phyloP scores from a whole-genome alignment of 2,329 filamentous ascomycete species.

The Trichoderma brevicompactum region DNA sequence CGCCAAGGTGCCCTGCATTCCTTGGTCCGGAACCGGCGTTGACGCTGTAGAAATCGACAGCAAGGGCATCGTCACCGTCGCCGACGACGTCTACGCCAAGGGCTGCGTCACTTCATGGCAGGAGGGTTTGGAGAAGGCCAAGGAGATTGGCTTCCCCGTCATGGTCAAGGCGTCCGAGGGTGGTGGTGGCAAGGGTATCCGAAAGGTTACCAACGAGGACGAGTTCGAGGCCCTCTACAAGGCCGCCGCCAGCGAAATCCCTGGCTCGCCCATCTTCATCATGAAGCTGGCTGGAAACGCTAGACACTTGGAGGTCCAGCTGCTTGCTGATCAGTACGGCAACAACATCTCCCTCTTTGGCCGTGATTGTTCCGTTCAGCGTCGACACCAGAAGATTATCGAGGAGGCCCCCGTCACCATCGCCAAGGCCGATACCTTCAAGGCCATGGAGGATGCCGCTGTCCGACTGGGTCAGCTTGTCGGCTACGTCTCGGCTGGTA shows the following conservation, averaged over 20 bases:
- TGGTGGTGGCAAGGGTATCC: constrained; percentile 98
- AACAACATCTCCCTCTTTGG: constrained; percentile 99
- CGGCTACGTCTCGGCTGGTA: constrained; percentile 97
- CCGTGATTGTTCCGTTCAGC: constrained; percentile 97
- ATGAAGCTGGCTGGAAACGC: constrained; percentile 99
- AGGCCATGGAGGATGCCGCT: constrained; percentile 93
- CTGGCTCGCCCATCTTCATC: constrained; percentile 98
- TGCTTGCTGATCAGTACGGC: constrained; percentile 97
- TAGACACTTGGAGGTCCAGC: constrained; percentile 93
- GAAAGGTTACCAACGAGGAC: constrained; percentile 85
- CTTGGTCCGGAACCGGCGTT: constrained; percentile 97
- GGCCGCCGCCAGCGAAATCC: constrained; percentile 95
- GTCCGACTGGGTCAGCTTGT: constrained; percentile 92
- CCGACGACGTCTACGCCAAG: constrained; percentile 81
- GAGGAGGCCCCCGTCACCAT: constrained; percentile 98
- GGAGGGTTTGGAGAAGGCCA: constrained; percentile 85
- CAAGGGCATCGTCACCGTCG: constrained; percentile 88
- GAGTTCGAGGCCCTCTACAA: constrained; percentile 89
- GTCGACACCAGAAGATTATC: constrained; percentile 99
- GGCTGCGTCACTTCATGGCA: constrained; percentile 89
- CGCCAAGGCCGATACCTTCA: constrained; percentile 86
- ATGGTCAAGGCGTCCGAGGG: constrained; percentile 99
- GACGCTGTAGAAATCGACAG: constrained; percentile 77
- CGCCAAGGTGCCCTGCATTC: constrained; percentile 93
- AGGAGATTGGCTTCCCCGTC: constrained; percentile 94